Base-by-base conservation (phyloP, 768 basidiomycete species). In the Peribolospora kevripleyi region DNA sequence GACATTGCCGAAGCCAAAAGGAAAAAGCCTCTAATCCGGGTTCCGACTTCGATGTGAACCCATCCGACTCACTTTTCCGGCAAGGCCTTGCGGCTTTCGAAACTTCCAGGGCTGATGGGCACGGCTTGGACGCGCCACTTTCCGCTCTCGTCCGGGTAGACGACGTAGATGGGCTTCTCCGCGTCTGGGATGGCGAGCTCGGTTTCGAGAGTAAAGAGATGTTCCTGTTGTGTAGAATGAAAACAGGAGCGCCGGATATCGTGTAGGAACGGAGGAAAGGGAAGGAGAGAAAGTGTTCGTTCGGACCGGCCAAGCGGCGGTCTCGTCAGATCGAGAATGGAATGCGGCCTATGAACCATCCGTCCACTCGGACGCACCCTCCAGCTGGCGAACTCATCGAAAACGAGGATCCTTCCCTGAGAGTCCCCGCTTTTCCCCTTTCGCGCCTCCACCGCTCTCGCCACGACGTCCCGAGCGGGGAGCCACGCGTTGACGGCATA, bases 41-140 rank as follows among this genome's bases (percentile, higher is more conserved):
- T 25, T 25, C 25, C 25, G 25, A 25, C 25, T 25, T 25, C 25
- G 25, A 25, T 25, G 25, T 42, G 42, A 39, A 11, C 41, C 37
- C 25, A 25, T 25, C 25, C 25, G 7, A 65, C 68, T 50, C 48
- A 70, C 59, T 73, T 72, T 64, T 93, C 87, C 2, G 93, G 93
- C 46, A 98, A 71, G 2, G 87, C 79, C 68, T 91, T 93, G 40
- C 91, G 75, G 67, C 81, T 88, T 64, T 80, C 76, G 61, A 97
- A 98, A 64, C 81, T 84, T 61, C 84, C 82, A 1, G 83, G 71
- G 0, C 78, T 72, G 50, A 79, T 68, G 5, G 91, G 81, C 13
- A 98, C 83, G 6, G 91, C 90, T 65, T 97, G 91, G 48, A 98
- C 69, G 46, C 93, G 79, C 90, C 90, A 98, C 57, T 69, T 70